Evolutionary conservation across 805 yeast species (phyloP).

Genomic region (Ogataea wickerhamii): DNA sequence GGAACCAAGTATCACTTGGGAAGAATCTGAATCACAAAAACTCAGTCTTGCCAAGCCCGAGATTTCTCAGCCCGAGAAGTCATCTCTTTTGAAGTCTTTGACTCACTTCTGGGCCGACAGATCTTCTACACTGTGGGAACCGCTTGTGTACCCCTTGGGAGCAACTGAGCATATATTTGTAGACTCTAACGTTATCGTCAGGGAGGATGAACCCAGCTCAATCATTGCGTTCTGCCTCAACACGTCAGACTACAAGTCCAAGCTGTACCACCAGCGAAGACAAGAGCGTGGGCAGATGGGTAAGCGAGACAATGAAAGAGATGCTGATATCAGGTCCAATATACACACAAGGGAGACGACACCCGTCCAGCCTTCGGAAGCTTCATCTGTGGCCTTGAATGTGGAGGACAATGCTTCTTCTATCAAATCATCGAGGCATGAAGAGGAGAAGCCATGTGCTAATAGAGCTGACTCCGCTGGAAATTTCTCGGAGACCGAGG

Average conservation of each 20-base stretch:
- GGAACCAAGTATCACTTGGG: not conserved
- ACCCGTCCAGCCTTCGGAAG: conserved; percentile 2
- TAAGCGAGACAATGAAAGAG: conserved; percentile 1
- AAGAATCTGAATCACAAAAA: conserved; percentile 10
- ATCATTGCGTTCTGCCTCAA: conserved; percentile 89
- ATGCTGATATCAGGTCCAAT: not conserved
- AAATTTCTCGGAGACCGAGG: conserved; percentile 1
- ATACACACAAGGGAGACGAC: not conserved
- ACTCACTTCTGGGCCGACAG: conserved; percentile 97
- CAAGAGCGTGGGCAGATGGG: conserved; percentile 7
- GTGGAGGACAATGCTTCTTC: not conserved
- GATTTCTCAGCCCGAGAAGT: conserved; percentile 55
- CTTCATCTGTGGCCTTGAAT: conserved; percentile 10
- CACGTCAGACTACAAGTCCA: conserved; percentile 67
- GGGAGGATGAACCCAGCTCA: conserved; percentile 97
- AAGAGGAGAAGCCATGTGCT: not conserved
- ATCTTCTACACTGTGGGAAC: conserved; percentile 93
- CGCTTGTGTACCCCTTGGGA: conserved; percentile 75
- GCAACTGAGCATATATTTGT: conserved; percentile 87
- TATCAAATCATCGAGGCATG: not conserved
- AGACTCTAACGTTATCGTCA: conserved; percentile 86
- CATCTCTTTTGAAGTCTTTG: conserved; percentile 75
- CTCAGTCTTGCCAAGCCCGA: conserved; percentile 17
- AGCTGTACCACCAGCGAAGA: conserved; percentile 37
- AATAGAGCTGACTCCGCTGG: not conserved